Percentiles rank a stretch among this genome's conserved stretches.
Evolutionary conservation across 1,284 basidiomycete genomes (phyloP).

Genomic region (Garcileccinum viscosum): DNA sequence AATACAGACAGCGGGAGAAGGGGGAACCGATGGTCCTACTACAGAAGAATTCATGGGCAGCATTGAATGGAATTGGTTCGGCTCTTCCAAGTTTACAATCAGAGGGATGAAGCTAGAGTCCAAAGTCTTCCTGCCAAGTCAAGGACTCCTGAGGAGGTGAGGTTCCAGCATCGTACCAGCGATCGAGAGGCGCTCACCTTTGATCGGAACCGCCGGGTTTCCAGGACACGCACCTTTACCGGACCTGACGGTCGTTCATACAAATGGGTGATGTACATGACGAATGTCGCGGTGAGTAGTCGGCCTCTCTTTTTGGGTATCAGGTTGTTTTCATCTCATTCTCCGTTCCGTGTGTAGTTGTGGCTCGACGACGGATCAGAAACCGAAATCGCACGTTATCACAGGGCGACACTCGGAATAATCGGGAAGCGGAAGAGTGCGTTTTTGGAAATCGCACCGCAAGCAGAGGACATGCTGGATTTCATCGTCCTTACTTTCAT

Average conservation of each 20-base stretch:
- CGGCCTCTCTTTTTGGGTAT: neutral
- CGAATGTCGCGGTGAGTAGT: conserved; percentile 26
- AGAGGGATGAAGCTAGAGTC: conserved; percentile 24
- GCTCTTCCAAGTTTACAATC: conserved; percentile 29
- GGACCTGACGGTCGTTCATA: conserved; percentile 32
- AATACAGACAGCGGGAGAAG: neutral
- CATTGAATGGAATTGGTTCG: conserved; percentile 31
- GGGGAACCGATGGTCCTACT: conserved; percentile 3
- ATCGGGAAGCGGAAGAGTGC: conserved; percentile 31
- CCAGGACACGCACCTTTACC: conserved; percentile 36
- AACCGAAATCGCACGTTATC: conserved; percentile 35
- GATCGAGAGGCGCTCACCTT: neutral
- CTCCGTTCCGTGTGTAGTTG: conserved; percentile 19
- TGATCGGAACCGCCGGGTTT: neutral
- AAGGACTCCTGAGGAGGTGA: conserved; percentile 29
- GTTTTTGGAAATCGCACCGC: conserved; percentile 41
- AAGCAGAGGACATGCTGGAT: conserved; percentile 44
- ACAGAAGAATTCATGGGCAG: conserved; percentile 21
- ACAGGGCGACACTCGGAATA: conserved; percentile 30
- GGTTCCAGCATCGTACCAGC: neutral
- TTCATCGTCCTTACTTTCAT: conserved; percentile 48
- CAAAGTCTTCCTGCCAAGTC: conserved; percentile 23
- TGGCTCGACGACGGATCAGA: conserved; percentile 25
- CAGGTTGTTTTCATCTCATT: neutral
- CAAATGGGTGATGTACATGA: conserved; percentile 30